Evolutionary conservation across 805 yeast genomes (phyloP).

Genomic region (Schwanniomyces pseudopolymorphus): DNA sequence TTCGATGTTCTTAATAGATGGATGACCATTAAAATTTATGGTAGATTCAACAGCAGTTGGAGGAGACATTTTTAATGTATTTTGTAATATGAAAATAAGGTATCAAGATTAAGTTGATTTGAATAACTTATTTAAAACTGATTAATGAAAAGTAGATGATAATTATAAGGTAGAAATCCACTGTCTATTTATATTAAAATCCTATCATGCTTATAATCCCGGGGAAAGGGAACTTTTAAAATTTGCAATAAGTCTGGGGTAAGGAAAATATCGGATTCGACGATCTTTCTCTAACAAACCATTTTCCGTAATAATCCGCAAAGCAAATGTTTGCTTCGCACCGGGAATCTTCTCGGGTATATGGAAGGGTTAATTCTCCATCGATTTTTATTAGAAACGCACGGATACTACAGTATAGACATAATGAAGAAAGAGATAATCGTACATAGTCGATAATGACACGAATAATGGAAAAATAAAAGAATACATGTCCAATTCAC

Average conservation of each 20-base stretch:
- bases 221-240: conserved; percentile 14
- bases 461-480: too few species aligned
- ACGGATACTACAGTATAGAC: too few species aligned
- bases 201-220: conserved; percentile 7
- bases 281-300: neutral
- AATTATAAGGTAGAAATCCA: conserved; percentile 6
- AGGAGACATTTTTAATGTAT: conserved; percentile 33
- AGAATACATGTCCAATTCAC: too few species aligned
- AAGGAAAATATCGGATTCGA: conserved; percentile 14
- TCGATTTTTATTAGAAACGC: too few species aligned
- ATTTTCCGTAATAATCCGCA: conserved; percentile 8
- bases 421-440: too few species aligned
- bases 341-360: neutral
- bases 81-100: neutral
- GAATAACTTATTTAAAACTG: neutral
- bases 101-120: neutral
- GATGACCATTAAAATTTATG: conserved; percentile 39
- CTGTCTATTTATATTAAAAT: conserved; percentile 6
- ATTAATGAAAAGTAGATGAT: neutral
- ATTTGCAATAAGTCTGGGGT: conserved; percentile 20
- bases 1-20: conserved; percentile 37
- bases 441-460: too few species aligned
- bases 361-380: neutral
- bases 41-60: conserved; percentile 47
- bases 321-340: conserved; percentile 5